Evolutionary conservation across 2,329 filamentous ascomycete species (phyloP), one percentile per base, ranked within the genome.

Genomic region (Davidsoniella virescens): DNA sequence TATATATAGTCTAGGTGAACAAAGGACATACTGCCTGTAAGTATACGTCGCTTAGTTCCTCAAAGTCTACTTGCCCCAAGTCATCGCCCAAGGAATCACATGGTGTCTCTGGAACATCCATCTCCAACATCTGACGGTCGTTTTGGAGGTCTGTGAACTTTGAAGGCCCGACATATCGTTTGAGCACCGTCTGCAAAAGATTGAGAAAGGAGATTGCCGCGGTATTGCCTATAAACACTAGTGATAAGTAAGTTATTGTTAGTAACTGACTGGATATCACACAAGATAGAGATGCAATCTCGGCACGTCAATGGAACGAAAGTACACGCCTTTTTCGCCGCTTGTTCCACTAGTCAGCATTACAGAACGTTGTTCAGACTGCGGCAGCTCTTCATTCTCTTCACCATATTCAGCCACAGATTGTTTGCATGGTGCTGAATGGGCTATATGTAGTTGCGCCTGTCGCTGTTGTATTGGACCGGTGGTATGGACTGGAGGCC

Each of bases 141-240:
- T 45, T 44, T 47, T 49, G 47, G 6, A 46, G 44, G 23, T 55
- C 54, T 8, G 54, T 55, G 26, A 55, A 55, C 17, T 46, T 33
- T 4, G 53, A 52, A 20, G 47, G 53, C 2, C 54, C 54, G 4
- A 54, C 43, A 38, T 52, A 54, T 20, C 50, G 44, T 42, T 54
- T 52, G 5, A 55, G 23, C 2, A 51, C 49, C 39, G 44, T 55
- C 41, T 50, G 52, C 5, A 55, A 42, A 17, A 55, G 42, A 17
- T 25, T 46, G 5, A 55, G 43, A 33, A 55, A 55, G 8, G 54
- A 55, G 7, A 53, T 43, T 17, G 50, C 44, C 47, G 54, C 52
- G 6, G 47, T 51, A 14, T 52, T 54, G 8, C 52, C 52, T 18
- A 54, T 41, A 43, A 54, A 44, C 2, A 54, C 52, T 54, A 39